Percentiles rank a stretch among this genome's conserved stretches.
phyloP scores from a whole-genome alignment of 441 rosid genomes.

The Mallotus repandus region DNA sequence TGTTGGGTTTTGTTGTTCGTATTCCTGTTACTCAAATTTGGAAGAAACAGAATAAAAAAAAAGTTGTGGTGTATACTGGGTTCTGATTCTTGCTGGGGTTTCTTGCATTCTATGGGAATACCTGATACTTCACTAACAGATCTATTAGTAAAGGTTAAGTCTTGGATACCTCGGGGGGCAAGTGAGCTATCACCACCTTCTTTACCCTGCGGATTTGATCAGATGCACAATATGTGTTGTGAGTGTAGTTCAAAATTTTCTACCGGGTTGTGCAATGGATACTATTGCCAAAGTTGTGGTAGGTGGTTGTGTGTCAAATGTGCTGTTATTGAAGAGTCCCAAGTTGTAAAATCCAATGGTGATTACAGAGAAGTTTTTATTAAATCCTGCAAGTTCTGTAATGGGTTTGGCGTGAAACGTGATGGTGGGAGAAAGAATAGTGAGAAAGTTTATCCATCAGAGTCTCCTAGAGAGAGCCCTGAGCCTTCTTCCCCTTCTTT shows the following conservation, averaged over 20 bases:
- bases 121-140: conserved; percentile 69
- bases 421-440: conserved; percentile 44
- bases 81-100: conserved; percentile 34
- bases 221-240: conserved; percentile 55
- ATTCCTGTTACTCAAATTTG: neutral
- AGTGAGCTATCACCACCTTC: conserved; percentile 46
- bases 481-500: conserved; percentile 57
- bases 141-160: conserved; percentile 66
- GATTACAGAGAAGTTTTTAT: conserved; percentile 23
- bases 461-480: conserved; percentile 55
- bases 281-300: conserved; percentile 62
- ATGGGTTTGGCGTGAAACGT: conserved; percentile 31
- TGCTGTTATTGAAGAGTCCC: conserved; percentile 32
- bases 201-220: conserved; percentile 33
- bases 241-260: conserved; percentile 43
- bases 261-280: conserved; percentile 32
- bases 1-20: conserved; percentile 23
- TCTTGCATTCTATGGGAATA: conserved; percentile 66
- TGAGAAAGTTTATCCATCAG: conserved; percentile 78
- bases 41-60: neutral
- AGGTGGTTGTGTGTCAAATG: conserved; percentile 54
- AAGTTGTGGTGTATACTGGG: conserved; percentile 20
- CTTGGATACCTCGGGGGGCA: conserved; percentile 67
- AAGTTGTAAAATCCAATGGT: conserved; percentile 23
- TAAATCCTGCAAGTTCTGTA: conserved; percentile 61